phyloP scores from a whole-genome alignment of 1,139 yeast genomes.

The Kodamaea plutei region DNA sequence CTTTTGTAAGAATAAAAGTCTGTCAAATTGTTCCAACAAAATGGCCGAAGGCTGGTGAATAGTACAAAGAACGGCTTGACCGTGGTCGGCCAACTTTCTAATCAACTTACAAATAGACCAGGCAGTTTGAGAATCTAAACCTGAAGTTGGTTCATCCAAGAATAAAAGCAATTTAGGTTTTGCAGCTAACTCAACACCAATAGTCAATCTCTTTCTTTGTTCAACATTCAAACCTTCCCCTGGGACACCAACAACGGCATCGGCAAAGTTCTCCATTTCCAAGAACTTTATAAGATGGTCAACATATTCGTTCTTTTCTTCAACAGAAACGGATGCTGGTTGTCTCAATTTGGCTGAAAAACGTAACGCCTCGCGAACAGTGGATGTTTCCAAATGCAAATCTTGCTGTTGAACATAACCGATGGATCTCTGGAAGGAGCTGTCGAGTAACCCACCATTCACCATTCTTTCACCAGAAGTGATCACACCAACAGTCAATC shows the following conservation, averaged over 20 bases:
- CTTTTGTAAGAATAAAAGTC: conserved; percentile 62
- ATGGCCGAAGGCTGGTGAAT: conserved; percentile 84
- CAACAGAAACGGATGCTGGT: conserved; percentile 47
- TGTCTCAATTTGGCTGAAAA: conserved; percentile 76
- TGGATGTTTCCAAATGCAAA: conserved; percentile 64
- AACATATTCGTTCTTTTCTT: conserved; percentile 66
- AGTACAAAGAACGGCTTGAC: conserved; percentile 80
- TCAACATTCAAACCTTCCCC: conserved; percentile 80
- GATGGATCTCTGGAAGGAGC: conserved; percentile 74
- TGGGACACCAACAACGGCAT: conserved; percentile 79
- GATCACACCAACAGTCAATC: conserved; percentile 76
- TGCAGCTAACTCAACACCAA: conserved; percentile 85
- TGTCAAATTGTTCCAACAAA: conserved; percentile 70
- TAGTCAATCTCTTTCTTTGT: conserved; percentile 79
- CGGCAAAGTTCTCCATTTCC: conserved; percentile 72
- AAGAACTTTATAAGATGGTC: conserved; percentile 64
- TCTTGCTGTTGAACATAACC: conserved; percentile 87
- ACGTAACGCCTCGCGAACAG: conserved; percentile 73
- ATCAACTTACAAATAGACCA: conserved; percentile 79
- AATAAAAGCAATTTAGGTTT: conserved; percentile 77
- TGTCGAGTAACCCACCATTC: conserved; percentile 63
- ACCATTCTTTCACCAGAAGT: conserved; percentile 69
- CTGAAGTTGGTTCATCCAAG: conserved; percentile 91
- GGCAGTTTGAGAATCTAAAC: conserved; percentile 88
- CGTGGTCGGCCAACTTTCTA: conserved; percentile 70